These are phyloP conservation scores for Penicillium sp. DNA, from an alignment of 2,329 filamentous ascomycete genomes.

Conservation along the genomic window DNA sequence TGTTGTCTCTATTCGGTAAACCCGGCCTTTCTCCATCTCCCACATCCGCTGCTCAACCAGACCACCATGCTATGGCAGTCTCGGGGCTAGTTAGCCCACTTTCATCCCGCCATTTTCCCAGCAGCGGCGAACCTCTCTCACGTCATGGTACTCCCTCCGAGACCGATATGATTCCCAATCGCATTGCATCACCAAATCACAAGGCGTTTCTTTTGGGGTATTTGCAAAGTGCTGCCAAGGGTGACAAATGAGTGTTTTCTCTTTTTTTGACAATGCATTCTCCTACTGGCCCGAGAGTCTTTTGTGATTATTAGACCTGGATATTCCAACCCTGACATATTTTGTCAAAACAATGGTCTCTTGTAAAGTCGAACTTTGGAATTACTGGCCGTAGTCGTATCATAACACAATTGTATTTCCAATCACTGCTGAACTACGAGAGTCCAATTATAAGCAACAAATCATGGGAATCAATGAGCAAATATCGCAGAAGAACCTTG, in stretches of 20 bases:
- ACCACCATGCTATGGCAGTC: constrained; percentile 19
- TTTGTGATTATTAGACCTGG: not conserved
- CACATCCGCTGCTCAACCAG: constrained; percentile 20
- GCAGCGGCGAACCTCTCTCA: constrained; percentile 17
- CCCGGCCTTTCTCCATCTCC: constrained; percentile 28
- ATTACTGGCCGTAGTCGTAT: not conserved
- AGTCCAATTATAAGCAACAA: too few species aligned
- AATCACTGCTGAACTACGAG: not conserved
- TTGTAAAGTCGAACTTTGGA: not conserved
- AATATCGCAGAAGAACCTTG: not conserved
- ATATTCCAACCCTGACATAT: not conserved
- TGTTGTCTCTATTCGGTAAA: constrained; percentile 65
- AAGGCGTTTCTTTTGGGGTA: constrained; percentile 76
- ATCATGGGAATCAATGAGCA: not conserved
- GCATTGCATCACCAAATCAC: constrained; percentile 62
- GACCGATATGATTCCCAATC: constrained; percentile 46
- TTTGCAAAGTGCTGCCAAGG: constrained; percentile 56
- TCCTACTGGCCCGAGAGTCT: not conserved
- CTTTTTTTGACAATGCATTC: not conserved
- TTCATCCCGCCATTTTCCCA: constrained; percentile 27
- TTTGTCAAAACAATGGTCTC: not conserved
- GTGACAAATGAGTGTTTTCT: constrained; percentile 31
- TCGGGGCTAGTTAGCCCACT: constrained; percentile 33
- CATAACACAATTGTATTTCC: not conserved
- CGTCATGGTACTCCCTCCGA: constrained; percentile 22